Conservation (phyloP, 1,139 yeast species). For the Geotrichum carabidarum region DNA sequence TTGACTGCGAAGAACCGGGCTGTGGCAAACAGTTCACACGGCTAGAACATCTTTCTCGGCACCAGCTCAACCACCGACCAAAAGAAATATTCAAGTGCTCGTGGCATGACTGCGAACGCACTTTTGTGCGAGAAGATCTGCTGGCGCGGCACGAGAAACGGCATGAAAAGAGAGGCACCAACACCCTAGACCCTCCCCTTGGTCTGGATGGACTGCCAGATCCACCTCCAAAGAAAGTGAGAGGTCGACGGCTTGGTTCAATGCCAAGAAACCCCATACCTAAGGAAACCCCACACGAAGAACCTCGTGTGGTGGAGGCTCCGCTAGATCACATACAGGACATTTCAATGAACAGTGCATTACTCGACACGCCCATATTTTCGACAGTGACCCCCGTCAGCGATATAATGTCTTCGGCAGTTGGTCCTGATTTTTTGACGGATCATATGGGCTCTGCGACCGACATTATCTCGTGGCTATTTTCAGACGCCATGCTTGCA, state of each 20-base stretch:
- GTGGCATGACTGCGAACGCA: conserved; percentile 13
- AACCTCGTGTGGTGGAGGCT: too few relatives aligned
- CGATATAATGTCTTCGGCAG: not conserved
- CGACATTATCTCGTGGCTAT: conserved; percentile 36
- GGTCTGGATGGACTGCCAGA: not conserved
- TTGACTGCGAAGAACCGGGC: conserved; percentile 47
- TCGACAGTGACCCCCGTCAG: not conserved
- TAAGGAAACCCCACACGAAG: too few relatives aligned
- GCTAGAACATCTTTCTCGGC: conserved; percentile 42
- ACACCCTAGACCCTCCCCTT: too few relatives aligned
- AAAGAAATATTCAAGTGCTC: conserved; percentile 11
- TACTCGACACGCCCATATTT: not conserved
- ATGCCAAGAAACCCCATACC: too few relatives aligned
- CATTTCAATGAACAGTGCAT: not conserved
- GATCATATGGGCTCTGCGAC: not conserved
- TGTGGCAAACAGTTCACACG: conserved; percentile 62
- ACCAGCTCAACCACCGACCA: conserved; percentile 34
- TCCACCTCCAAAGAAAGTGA: not conserved
- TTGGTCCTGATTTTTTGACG: not conserved
- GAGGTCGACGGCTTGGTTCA: not conserved
- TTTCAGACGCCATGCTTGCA: conserved; percentile 34
- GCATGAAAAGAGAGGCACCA: not conserved
- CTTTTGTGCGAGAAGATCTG: conserved; percentile 17
- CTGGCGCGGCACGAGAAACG: conserved; percentile 12
- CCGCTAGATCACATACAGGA: not conserved